Base-by-base conservation (phyloP, 805 yeast genomes). In the Pichia californica region DNA sequence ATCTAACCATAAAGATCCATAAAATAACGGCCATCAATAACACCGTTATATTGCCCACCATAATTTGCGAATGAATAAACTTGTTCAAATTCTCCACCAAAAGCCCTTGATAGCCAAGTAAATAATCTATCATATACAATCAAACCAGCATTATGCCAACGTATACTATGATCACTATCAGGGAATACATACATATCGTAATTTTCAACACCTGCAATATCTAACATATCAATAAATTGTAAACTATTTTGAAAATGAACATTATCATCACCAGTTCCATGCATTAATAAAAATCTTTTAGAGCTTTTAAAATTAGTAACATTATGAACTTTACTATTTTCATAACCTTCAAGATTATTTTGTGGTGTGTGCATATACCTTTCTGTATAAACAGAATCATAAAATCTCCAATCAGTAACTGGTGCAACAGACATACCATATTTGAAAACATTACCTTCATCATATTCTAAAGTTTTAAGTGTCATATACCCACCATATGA, bases 351-450 rank as follows among this genome's bases (percentile, higher is more conserved):
- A 2, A 67, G 57, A 59, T 89, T 87, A 37, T 73, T 69, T 53
- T 73, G 70, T 1, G 97, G 97, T 2, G 80, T 73, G 50, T 85
- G 86, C 95, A 93, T 84, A 62, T 93, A 93, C 49, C 99, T 68
- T 66, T 93, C 99, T 0, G 98, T 91, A 63, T 93, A 91, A 15
- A 91, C 78, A 1, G 96, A 84, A 64, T 91, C 98, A 59, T 91
- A 93, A 43, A 85, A 73, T 43, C 77, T 66, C 97, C 97, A 93
- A 60, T 88, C 84, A 0, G 98, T 93, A 3, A 93, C 99, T 1
- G 99, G 99, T 0, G 99, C 99, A 20, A 93, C 98, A 0, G 98
- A 82, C 74, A 88, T 79, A 9, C 98, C 98, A 61, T 80, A 93
- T 45, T 77, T 77, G 71, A 93, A 89, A 14, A 79, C 76, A 30